A percentile compares a stretch with the other conserved stretches of the same genome.
Evolutionary conservation across 208 protist genomes (phyloP).

Genomic region (Trypanosoma lewisi): DNA sequence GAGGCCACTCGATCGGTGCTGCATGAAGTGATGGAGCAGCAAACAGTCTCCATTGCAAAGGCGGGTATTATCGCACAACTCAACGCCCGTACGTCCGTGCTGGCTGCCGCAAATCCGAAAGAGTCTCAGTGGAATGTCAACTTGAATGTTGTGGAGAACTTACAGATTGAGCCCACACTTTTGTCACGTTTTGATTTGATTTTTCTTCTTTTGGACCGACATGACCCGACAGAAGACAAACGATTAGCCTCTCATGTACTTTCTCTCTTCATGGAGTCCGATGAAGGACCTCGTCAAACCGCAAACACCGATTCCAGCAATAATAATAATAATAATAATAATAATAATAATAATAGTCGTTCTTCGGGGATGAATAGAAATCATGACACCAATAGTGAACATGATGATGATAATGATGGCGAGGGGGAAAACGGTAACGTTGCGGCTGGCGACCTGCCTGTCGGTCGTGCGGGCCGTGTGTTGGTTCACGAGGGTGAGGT

Average conservation of each 20-base stretch:
- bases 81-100: conserved; percentile 98
- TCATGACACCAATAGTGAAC: not conserved
- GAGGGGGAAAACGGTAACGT: not conserved
- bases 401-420: too few species aligned
- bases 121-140: conserved; percentile 97
- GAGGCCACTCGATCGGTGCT: conserved; percentile 97
- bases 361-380: not conserved
- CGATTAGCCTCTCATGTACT: conserved; percentile 97
- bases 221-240: conserved; percentile 91
- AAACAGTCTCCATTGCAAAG: conserved; percentile 99
- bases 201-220: conserved; percentile 97
- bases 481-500: conserved; percentile 76
- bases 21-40: conserved; percentile 99
- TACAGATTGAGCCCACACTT: conserved; percentile 98
- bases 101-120: conserved; percentile 99
- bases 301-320: not conserved
- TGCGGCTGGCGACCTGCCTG: conserved; percentile 10
- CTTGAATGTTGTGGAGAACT: conserved; percentile 97
- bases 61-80: conserved; percentile 99
- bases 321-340: not conserved
- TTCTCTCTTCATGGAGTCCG: conserved; percentile 91
- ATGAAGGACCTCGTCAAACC: conserved; percentile 5
- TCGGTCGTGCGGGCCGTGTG: conserved; percentile 25
- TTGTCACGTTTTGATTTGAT: conserved; percentile 99
- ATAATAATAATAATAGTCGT: not conserved